Evolutionary conservation across 163 green algal species (phyloP).

Genomic region (Chlorella variabilis): DNA sequence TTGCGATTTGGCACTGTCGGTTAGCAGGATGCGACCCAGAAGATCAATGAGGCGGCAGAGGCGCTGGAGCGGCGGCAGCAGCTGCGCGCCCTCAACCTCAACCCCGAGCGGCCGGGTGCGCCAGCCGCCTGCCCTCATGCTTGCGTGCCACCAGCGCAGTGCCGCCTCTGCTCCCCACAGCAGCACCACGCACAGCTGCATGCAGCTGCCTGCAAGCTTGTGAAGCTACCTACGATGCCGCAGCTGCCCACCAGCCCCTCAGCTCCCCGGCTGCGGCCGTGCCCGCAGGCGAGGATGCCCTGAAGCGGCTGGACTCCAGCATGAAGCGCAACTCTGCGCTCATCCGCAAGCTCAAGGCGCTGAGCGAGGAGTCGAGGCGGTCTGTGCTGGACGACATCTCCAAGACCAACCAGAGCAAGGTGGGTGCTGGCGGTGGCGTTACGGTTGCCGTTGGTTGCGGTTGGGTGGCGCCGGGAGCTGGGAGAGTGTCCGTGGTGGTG

Average conservation of each 20-base stretch:
- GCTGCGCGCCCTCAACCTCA: constrained; percentile 56
- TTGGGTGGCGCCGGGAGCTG: no score
- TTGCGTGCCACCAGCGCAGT: no score
- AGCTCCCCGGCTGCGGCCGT: no score
- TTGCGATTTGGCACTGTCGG: background rate
- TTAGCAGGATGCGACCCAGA: constrained; percentile 24
- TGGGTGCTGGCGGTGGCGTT: no score
- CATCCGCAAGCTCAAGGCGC: constrained; percentile 82
- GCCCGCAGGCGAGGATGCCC: constrained; percentile 69
- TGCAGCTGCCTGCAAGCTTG: no score
- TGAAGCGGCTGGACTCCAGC: constrained; percentile 85
- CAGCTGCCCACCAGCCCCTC: background rate
- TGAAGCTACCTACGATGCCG: no score
- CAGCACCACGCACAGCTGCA: no score
- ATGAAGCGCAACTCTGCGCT: constrained; percentile 94
- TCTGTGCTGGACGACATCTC: constrained; percentile 81
- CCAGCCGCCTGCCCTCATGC: no score
- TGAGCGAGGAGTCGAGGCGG: constrained; percentile 82
- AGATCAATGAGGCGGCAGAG: constrained; percentile 16
- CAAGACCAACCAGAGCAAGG: constrained; percentile 84
- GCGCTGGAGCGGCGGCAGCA: constrained; percentile 44
- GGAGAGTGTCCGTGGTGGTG: no score
- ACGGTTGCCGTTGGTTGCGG: no score
- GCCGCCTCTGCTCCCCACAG: no score
- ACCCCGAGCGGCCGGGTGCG: constrained; percentile 45